Evolutionary conservation across 2,329 filamentous ascomycete species (phyloP), one percentile per base, ranked within the genome.

Genomic region (Pseudocercospora vitis): DNA sequence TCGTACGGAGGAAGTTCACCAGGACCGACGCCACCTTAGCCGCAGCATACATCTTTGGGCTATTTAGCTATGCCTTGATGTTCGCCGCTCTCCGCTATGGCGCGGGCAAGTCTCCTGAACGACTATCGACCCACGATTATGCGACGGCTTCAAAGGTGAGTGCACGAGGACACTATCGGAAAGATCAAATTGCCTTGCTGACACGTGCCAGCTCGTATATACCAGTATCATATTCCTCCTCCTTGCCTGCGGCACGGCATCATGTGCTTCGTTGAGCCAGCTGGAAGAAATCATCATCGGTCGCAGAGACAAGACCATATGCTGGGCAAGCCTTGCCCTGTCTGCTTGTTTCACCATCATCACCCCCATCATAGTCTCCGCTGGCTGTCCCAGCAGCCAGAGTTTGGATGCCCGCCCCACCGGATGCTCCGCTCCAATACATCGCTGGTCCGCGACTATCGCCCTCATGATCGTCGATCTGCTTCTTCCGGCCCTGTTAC

Each of bases 381-480:
- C 37, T 12, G 37, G 37, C 21, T 42, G 37, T 42, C 19, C 37
- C 3, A 42, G 37, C 19, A 42, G 9, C 21, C 37, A 24, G 24
- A 42, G 37, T 21, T 24, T 42, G 11, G 37, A 42, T 14, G 37
- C 12, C 3, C 21, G 24, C 5, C 21, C 37, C 11, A 2, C 19
- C 14, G 33, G 33, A 42, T 42, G 37, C 19, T 42, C 37, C 21
- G 37, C 18, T 18, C 16, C 19, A 8, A 21, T 42, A 9, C 44
- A 23, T 48, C 53, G 53, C 42, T 49, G 53, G 31, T 46, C 11
- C 14, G 29, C 29, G 16, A 21, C 37, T 12, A 52, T 52, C 8
- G 45, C 19, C 9, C 28, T 48, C 14, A 31, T 32, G 9, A 33
- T 48, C 14, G 14, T 48, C 45, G 26, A 48, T 29, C 31, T 48